A percentile compares a stretch with the other conserved stretches of the same genome.
Conservation (phyloP, 495 filamentous ascomycete genomes). For the Daldinia grandis region DNA sequence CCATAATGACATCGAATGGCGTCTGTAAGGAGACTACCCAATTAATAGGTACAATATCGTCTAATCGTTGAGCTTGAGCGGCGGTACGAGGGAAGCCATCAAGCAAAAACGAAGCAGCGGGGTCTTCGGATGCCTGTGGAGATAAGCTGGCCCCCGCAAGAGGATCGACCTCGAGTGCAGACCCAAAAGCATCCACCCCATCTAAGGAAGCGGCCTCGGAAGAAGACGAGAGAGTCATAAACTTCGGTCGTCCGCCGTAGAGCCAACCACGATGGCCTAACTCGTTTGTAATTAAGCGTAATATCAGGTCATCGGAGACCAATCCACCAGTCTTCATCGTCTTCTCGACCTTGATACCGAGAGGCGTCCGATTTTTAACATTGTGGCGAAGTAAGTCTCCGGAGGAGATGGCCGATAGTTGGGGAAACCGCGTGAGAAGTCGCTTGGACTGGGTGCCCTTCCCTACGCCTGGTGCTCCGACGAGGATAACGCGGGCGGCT, state of each 20-base stretch:
- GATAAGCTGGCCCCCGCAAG: conserved; percentile 44
- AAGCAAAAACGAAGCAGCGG: conserved; percentile 88
- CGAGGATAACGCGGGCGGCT: conserved; percentile 91
- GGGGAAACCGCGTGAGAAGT: conserved; percentile 83
- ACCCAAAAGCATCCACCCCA: conserved; percentile 49
- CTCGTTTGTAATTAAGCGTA: conserved; percentile 89
- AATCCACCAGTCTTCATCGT: conserved; percentile 85
- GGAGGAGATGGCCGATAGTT: conserved; percentile 90
- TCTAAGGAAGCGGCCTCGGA: conserved; percentile 41
- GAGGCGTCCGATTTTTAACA: conserved; percentile 83
- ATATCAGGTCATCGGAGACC: conserved; percentile 88
- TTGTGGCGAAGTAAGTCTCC: conserved; percentile 92
- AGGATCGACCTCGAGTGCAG: conserved; percentile 48
- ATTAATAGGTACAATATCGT: conserved; percentile 86
- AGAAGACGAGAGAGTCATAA: conserved; percentile 55
- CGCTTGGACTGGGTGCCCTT: conserved; percentile 96
- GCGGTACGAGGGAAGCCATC: conserved; percentile 96
- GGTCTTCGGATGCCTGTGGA: conserved; percentile 66
- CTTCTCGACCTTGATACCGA: conserved; percentile 88
- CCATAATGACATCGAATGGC: conserved; percentile 79
- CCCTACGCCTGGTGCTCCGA: conserved; percentile 91
- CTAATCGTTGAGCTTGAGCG: conserved; percentile 77
- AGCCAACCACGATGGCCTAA: conserved; percentile 86
- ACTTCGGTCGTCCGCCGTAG: conserved; percentile 49
- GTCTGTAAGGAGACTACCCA: conserved; percentile 77